Base-by-base conservation (phyloP, 192 early-diverging fungal genomes). In the Podila clonocystis region DNA sequence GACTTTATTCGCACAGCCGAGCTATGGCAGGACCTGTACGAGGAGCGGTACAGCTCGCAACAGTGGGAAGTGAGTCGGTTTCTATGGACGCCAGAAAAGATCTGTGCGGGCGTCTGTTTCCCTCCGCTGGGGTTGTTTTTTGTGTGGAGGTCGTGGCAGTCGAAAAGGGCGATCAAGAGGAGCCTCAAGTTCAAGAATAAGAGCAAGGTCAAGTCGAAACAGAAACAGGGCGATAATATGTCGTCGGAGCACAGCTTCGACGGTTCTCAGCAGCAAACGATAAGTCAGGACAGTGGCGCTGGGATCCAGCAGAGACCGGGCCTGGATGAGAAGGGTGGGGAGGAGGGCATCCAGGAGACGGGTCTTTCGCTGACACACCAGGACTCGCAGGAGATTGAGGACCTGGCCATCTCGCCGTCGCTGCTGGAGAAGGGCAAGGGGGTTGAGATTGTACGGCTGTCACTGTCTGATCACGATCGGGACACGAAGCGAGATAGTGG, bases 21-120 rank as follows among this genome's bases (percentile, higher is more conserved):
- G n/a, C 68, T 83, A 24, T 92, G 91, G 91, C 74, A 85, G 62
- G 66, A 70, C 0, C 64, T 82, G 15, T 92, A 76, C 59, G 59
- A 77, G 19, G 82, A 86, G 38, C 75, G 73, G 41, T 88, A 86
- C 64, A 77, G 79, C n/a, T 62, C 55, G 50, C 74, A 83, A 34
- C 55, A 77, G 41, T 62, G 36, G 26, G 31, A 62, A 6, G 36
- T 31, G 7, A 24, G 59, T 29, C 36, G n/a, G 58, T 73, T 76
- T 24, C 48, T 65, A 3, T 24, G 74, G 64, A 82, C 77, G 9
- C 70, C 79, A 1, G 20, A 67, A 22, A 75, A 79, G 38, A 26
- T 71, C 34, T 74, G 72, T 38, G 73, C 61, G 1, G 66, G 74
- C 2, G 65, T 83, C 0, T 48, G 60, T 26, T 77, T 76, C 34